phyloP scores from a whole-genome alignment of 176 grass and related monocot genomes.

The Elymus sibiricus region DNA sequence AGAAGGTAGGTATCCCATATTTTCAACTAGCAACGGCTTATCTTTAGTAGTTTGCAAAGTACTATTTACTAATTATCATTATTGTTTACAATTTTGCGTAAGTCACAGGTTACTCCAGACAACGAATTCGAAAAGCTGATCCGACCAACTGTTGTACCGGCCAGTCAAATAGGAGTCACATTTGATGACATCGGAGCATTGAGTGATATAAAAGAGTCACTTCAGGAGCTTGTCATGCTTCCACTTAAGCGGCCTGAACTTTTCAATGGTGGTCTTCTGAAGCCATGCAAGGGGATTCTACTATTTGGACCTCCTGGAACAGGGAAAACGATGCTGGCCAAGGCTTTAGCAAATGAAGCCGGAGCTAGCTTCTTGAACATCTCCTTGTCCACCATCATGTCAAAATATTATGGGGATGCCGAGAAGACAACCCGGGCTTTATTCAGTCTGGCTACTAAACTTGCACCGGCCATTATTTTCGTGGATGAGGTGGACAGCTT shows the following conservation, averaged over 20 bases:
- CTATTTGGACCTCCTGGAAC: conserved; percentile 85
- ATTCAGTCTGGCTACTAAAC: conserved; percentile 69
- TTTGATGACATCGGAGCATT: conserved; percentile 85
- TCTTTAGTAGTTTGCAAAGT: neutral
- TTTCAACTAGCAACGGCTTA: neutral
- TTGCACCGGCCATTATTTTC: conserved; percentile 75
- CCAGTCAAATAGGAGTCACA: conserved; percentile 70
- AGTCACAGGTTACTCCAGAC: conserved; percentile 52
- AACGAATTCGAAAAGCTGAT: conserved; percentile 80
- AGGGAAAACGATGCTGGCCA: conserved; percentile 85
- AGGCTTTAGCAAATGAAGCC: conserved; percentile 78
- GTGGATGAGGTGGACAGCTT: conserved; percentile 86
- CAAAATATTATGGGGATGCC: conserved; percentile 71
- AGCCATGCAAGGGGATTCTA: conserved; percentile 74
- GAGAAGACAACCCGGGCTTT: conserved; percentile 68
- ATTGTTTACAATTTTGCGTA: conserved; percentile 4
- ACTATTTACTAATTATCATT: neutral
- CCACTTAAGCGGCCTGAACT: conserved; percentile 70
- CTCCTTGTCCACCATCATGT: conserved; percentile 71
- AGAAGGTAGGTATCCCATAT: conserved; percentile 28
- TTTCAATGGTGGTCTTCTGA: conserved; percentile 80
- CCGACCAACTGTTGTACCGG: conserved; percentile 59
- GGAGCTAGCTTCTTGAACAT: conserved; percentile 80
- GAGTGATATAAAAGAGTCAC: conserved; percentile 67
- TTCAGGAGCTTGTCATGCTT: conserved; percentile 79